Evolutionary conservation across 345 rosid species (phyloP).

Genomic region (Kernera saxatilis): DNA sequence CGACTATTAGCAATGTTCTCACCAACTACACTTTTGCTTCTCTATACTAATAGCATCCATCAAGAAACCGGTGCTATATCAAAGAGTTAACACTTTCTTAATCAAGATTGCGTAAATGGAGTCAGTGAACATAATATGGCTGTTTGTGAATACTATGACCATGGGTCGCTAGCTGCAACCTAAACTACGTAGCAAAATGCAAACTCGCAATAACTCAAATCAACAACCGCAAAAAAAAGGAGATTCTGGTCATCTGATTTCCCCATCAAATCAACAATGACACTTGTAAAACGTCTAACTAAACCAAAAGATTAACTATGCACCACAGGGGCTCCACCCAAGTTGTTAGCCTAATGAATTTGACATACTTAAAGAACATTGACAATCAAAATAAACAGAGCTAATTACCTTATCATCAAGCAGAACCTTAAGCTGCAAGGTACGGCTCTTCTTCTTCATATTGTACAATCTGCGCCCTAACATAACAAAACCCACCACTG

Average conservation of each 20-base stretch:
- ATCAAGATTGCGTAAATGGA: neutral
- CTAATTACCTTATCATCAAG: conserved; percentile 80
- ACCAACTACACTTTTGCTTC: neutral
- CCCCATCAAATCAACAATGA: neutral
- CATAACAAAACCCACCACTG: conserved; percentile 72
- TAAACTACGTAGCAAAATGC: neutral
- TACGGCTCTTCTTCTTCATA: conserved; percentile 60
- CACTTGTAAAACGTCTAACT: neutral
- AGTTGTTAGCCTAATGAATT: neutral
- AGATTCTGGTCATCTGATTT: neutral
- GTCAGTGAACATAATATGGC: neutral
- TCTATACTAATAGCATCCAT: neutral
- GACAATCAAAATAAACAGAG: neutral
- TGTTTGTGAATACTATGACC: neutral
- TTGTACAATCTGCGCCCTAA: conserved; percentile 73
- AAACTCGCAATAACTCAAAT: neutral
- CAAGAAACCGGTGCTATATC: neutral
- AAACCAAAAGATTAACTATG: neutral
- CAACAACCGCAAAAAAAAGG: neutral
- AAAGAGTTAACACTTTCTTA: neutral
- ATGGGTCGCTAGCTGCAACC: neutral
- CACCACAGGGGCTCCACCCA: neutral
- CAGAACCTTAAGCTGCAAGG: conserved; percentile 75
- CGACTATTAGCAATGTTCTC: neutral
- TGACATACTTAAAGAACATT: neutral